phyloP scores from a whole-genome alignment of 1,139 yeast species.

The Hyphopichia buzzinii region DNA sequence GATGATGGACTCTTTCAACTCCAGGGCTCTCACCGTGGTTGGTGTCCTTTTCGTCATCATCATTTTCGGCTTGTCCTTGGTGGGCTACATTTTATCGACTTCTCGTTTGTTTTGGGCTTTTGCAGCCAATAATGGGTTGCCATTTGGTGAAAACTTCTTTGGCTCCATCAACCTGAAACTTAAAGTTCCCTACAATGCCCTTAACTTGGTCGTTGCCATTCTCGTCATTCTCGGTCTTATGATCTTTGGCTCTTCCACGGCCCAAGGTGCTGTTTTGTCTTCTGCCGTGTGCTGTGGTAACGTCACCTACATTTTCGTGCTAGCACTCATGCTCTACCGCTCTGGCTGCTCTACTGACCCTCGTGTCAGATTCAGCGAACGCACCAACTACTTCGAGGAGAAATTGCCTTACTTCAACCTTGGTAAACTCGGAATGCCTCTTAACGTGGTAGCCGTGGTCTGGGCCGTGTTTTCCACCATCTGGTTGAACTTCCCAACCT shows the following conservation, averaged over 20 bases:
- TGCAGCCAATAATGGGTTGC: constrained; percentile 26
- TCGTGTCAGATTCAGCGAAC: constrained; percentile 9
- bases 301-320: constrained; percentile 28
- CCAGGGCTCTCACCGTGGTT: constrained; percentile 23
- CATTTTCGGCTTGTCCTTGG: constrained; percentile 20
- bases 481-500: constrained; percentile 28
- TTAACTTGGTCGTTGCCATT: constrained; percentile 16
- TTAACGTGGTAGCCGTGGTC: constrained; percentile 24
- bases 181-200: constrained; percentile 25
- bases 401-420: constrained; percentile 23
- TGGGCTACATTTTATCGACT: constrained; percentile 20
- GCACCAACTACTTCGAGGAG: constrained; percentile 3
- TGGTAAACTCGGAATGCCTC: constrained; percentile 24
- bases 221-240: constrained; percentile 20
- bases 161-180: constrained; percentile 17
- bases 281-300: constrained; percentile 30
- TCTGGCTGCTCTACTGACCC: constrained; percentile 16
- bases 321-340: constrained; percentile 19
- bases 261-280: constrained; percentile 28
- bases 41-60: constrained; percentile 21
- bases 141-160: constrained; percentile 19
- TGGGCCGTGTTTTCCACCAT: constrained; percentile 30
- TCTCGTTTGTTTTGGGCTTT: constrained; percentile 31
- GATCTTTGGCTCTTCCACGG: constrained; percentile 24
- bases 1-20: constrained; percentile 24